Evolutionary conservation across 108 stramenopile genomes (phyloP).

Genomic region (Craspedostauros australis): DNA sequence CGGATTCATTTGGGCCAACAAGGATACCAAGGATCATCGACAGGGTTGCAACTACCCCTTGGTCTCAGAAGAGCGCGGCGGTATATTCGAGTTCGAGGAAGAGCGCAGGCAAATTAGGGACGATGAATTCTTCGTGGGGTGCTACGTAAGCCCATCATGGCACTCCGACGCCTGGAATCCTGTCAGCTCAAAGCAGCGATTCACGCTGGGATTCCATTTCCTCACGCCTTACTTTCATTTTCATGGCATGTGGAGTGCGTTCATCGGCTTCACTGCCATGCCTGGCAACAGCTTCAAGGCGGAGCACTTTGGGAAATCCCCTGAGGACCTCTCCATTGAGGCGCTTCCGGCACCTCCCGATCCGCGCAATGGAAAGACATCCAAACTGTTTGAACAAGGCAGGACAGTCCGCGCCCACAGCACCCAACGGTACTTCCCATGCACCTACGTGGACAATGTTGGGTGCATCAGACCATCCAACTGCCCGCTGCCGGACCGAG

Average conservation of each 20-base stretch:
- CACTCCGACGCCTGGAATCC: conserved; percentile 3
- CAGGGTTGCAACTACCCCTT: conserved; percentile 20
- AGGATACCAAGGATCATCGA: not conserved
- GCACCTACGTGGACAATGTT: too few species aligned
- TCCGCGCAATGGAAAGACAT: not conserved
- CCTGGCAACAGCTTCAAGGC: conserved; percentile 32
- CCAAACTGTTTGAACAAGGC: too few species aligned
- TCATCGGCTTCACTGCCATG: conserved; percentile 49
- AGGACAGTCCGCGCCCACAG: too few species aligned
- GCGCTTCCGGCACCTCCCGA: conserved; percentile 6
- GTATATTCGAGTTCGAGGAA: conserved; percentile 4
- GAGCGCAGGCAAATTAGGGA: conserved; percentile 20
- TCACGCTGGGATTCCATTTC: conserved; percentile 38
- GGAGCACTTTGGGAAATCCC: conserved; percentile 23
- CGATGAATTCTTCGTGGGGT: conserved; percentile 33
- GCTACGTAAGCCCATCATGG: conserved; percentile 20
- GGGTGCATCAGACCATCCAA: too few species aligned
- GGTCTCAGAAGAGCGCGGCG: conserved; percentile 23
- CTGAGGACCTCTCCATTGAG: conserved; percentile 32
- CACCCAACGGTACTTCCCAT: conserved; percentile 5
- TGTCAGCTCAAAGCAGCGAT: not conserved
- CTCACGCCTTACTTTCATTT: conserved; percentile 45
- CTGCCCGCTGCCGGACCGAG: not conserved
- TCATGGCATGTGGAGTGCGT: conserved; percentile 30
- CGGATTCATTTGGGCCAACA: conserved; percentile 14